Evolutionary conservation across 192 early-diverging fungal species (phyloP).

Genomic region (Backusella sp.): DNA sequence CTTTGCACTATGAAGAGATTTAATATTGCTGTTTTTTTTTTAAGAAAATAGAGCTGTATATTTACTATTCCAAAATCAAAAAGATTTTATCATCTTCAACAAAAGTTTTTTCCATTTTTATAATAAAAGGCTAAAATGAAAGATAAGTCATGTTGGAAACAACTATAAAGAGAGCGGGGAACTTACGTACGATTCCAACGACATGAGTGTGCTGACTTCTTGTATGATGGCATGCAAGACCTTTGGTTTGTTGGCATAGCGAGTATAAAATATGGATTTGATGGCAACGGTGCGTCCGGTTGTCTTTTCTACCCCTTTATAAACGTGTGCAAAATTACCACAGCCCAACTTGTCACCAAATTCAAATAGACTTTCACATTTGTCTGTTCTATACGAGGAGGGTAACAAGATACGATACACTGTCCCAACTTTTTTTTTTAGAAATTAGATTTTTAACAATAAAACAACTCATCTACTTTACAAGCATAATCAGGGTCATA

Average conservation of each 20-base stretch:
- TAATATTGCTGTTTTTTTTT: neutral
- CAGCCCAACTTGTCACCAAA: neutral
- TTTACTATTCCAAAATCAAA: slow-evolving; percentile 25
- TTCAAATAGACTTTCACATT: neutral
- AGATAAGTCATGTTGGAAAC: no score
- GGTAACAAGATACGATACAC: slow-evolving; percentile 9
- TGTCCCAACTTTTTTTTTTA: neutral
- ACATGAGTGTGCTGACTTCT: slow-evolving; percentile 14
- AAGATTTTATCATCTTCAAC: slow-evolving; percentile 8
- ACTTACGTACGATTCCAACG: slow-evolving; percentile 16
- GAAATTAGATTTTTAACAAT: no score
- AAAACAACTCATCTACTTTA: neutral
- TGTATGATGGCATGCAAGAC: neutral
- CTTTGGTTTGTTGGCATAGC: slow-evolving; percentile 5
- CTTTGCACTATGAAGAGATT: slow-evolving; percentile 50
- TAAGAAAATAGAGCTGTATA: neutral
- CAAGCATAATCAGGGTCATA: neutral
- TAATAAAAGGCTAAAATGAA: slow-evolving; percentile 13
- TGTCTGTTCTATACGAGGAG: neutral
- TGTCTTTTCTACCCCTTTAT: neutral
- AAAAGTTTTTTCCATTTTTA: slow-evolving; percentile 13
- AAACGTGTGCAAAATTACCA: slow-evolving; percentile 12
- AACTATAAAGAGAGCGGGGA: neutral
- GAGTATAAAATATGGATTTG: neutral
- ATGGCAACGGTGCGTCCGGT: neutral